Evolutionary conservation across 1,284 basidiomycete genomes (phyloP), one percentile per base, ranked within the genome.

Genomic region (Microbotryum lychnidis-dioicae): DNA sequence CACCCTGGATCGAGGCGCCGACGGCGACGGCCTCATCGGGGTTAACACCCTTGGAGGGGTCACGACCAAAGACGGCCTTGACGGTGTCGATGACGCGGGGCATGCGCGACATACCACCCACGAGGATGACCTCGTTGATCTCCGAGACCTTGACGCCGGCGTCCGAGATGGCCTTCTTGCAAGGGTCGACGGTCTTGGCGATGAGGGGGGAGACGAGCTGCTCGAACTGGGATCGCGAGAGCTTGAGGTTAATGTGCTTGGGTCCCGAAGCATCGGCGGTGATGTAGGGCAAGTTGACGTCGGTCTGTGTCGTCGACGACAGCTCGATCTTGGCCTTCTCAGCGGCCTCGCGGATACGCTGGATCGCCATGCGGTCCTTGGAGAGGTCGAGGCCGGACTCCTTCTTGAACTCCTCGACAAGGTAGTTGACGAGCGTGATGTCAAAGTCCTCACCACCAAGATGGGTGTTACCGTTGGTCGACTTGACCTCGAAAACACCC

Each of bases 301-400:
- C 94, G 57, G 93, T 98, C 76, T 93, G 87, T 0, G 87, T 80
- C 7, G 92, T 89, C 29, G 89, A 92, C 47, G 92, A 97, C 25
- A 97, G 81, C 77, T 97, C 94, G 63, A 96, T 96, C 84, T 98
- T 98, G 70, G 94, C 94, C 82, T 97, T 97, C 82, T 97, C 94
- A 31, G 93, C 91, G 31, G 94, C 94, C 78, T 97, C 94, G 75
- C 94, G 90, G 71, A 98, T 91, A 79, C 94, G 91, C 78, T 97
- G 94, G 72, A 98, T 91, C n/a, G 94, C 92, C 87, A 97, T 96
- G 60, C 87, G 83, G 76, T 98, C 94, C 69, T 82, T 80, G 71
- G 80, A 81, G 52, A 97, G 83, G 75, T 91, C 87, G 68, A 88
- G 81, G 57, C 90, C 88, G 8, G 81, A 81, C 76, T 93, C 86